phyloP scores from a whole-genome alignment of 208 protist genomes.

The Trypanosoma platydactyli region DNA sequence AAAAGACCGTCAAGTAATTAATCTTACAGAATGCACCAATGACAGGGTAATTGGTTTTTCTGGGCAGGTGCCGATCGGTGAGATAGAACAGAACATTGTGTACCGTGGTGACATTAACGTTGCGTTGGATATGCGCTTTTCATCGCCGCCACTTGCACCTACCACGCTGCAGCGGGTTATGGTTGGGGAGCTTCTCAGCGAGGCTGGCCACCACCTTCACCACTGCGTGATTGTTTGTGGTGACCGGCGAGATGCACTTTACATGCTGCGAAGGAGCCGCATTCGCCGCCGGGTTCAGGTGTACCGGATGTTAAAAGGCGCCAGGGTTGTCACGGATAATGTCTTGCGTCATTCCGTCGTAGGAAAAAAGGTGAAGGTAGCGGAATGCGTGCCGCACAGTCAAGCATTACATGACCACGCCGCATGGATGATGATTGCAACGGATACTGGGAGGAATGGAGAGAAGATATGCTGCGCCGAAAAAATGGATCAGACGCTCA shows the following conservation, averaged over 20 bases:
- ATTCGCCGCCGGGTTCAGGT: conserved; percentile 51
- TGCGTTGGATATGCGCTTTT: neutral
- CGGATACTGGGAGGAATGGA: conserved; percentile 14
- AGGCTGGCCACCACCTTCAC: conserved; percentile 63
- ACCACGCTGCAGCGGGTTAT: neutral
- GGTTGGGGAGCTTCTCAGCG: conserved; percentile 54
- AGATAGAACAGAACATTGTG: conserved; percentile 16
- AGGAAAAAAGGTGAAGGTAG: conserved; percentile 43
- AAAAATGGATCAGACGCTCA: conserved; percentile 43
- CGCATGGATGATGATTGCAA: conserved; percentile 43
- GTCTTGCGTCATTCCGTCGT: conserved; percentile 39
- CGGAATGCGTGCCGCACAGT: conserved; percentile 35
- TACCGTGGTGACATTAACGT: neutral
- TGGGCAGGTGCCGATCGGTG: conserved; percentile 3
- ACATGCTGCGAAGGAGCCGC: conserved; percentile 49
- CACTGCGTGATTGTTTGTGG: conserved; percentile 60
- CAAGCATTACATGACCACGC: conserved; percentile 13
- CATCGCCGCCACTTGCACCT: neutral
- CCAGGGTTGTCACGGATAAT: conserved; percentile 41
- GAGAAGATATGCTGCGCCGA: conserved; percentile 35
- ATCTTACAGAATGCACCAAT: conserved; percentile 10
- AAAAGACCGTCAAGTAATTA: neutral
- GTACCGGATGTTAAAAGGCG: conserved; percentile 43
- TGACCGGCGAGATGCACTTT: conserved; percentile 44
- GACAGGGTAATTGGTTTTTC: conserved; percentile 13